Conservation (phyloP, 2,329 filamentous ascomycete species). For the Samsoniella hepiali region DNA sequence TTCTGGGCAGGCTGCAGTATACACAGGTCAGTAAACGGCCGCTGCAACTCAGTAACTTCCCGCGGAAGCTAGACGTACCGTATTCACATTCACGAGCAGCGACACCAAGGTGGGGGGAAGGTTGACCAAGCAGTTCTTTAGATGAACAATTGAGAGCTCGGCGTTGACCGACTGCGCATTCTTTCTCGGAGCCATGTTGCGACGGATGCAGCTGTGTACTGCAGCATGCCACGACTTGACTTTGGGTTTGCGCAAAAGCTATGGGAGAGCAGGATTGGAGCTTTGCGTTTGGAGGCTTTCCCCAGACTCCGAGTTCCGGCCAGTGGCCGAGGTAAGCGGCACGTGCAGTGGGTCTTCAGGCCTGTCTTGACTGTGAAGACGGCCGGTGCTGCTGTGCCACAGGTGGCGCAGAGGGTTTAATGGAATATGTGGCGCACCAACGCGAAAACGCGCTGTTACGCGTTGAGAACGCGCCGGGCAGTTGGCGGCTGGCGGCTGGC, state of each 20-base stretch:
- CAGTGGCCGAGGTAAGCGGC: slow-evolving; percentile 35
- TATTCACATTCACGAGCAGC: slow-evolving; percentile 83
- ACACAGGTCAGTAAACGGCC: slow-evolving; percentile 23
- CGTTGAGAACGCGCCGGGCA: slow-evolving; percentile 23
- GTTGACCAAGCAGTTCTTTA: slow-evolving; percentile 95
- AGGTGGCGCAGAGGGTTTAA: slow-evolving; percentile 24
- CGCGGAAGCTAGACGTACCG: slow-evolving; percentile 53
- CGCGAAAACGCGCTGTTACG: slow-evolving; percentile 36
- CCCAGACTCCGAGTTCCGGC: slow-evolving; percentile 19
- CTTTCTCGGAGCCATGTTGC: slow-evolving; percentile 47
- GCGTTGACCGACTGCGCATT: slow-evolving; percentile 66
- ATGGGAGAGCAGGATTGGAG: not conserved
- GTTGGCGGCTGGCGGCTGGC: slow-evolving; percentile 26
- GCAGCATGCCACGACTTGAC: slow-evolving; percentile 4
- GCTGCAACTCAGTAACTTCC: not conserved
- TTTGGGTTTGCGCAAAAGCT: slow-evolving; percentile 9
- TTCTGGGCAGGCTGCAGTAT: slow-evolving; percentile 78
- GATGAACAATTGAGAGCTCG: slow-evolving; percentile 78
- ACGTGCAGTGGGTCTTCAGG: slow-evolving; percentile 31
- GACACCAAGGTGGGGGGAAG: slow-evolving; percentile 81
- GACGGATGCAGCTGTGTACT: slow-evolving; percentile 10
- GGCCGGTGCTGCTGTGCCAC: slow-evolving; percentile 17
- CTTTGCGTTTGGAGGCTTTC: slow-evolving; percentile 4
- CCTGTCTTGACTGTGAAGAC: not conserved
- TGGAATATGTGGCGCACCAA: slow-evolving; percentile 28